phyloP scores from a whole-genome alignment of 768 basidiomycete genomes.

The Scleroderma citrinum region DNA sequence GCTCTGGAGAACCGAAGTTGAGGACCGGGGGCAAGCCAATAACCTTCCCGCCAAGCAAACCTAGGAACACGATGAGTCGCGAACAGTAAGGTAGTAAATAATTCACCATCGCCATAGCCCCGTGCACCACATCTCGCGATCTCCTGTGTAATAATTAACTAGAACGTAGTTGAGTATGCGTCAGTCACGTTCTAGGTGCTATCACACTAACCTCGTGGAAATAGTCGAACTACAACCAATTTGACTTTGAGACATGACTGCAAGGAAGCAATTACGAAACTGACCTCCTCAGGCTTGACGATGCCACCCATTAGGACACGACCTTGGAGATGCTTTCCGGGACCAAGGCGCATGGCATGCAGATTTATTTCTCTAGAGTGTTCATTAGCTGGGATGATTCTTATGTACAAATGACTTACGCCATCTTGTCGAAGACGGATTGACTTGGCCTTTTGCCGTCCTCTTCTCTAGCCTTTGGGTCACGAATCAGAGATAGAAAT shows the following conservation, averaged over 20 bases:
- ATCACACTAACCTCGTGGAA: slow-evolving; percentile 59
- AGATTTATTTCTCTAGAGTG: slow-evolving; percentile 53
- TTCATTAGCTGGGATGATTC: neutral
- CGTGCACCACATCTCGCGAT: slow-evolving; percentile 47
- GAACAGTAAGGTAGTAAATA: neutral
- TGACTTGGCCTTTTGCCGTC: slow-evolving; percentile 86
- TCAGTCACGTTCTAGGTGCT: neutral
- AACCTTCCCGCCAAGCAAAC: slow-evolving; percentile 51
- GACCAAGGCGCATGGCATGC: slow-evolving; percentile 90
- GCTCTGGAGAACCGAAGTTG: slow-evolving; percentile 52
- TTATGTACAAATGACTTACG: slow-evolving; percentile 36
- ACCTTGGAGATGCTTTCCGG: slow-evolving; percentile 80
- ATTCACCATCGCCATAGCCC: slow-evolving; percentile 61
- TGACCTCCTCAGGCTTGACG: slow-evolving; percentile 69
- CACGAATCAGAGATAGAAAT: slow-evolving; percentile 15
- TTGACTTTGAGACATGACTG: neutral
- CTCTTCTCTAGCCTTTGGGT: slow-evolving; percentile 59
- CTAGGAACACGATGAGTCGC: slow-evolving; percentile 8
- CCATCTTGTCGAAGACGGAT: slow-evolving; percentile 75
- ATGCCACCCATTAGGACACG: slow-evolving; percentile 66
- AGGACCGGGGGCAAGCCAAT: slow-evolving; percentile 70
- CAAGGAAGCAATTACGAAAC: slow-evolving; percentile 10
- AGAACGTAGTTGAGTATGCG: neutral
- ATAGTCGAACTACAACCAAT: slow-evolving; percentile 49
- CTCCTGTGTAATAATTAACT: slow-evolving; percentile 65